These are phyloP conservation scores for Boletus huronensis DNA, from an alignment of 768 basidiomycete species.

Conservation along the genomic window DNA sequence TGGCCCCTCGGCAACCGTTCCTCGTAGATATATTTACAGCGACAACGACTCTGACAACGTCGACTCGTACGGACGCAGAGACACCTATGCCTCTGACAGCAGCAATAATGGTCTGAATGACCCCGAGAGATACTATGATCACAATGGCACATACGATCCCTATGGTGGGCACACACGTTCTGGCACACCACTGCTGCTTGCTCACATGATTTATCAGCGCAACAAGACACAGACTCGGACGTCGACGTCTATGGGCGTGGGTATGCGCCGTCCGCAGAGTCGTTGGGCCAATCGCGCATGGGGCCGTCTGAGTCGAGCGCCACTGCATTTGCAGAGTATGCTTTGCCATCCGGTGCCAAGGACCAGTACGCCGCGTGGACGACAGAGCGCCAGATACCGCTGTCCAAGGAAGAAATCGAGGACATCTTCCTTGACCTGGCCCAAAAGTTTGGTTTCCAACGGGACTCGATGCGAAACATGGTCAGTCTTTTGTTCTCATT, in stretches of 20 bases:
- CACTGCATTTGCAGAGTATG: conserved; percentile 67
- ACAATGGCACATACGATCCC: conserved; percentile 56
- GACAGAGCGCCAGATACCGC: conserved; percentile 86
- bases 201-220: conserved; percentile 40
- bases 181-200: conserved; percentile 8
- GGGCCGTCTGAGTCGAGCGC: conserved; percentile 66
- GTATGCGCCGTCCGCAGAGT: conserved; percentile 70
- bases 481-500: conserved; percentile 39
- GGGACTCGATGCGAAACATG: conserved; percentile 95
- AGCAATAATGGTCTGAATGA: conserved; percentile 53
- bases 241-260: conserved; percentile 68
- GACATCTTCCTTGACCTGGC: conserved; percentile 96
- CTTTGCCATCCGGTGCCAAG: conserved; percentile 49
- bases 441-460: conserved; percentile 98
- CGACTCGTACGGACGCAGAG: conserved; percentile 58
- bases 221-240: conserved; percentile 84
- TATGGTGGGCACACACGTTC: conserved; percentile 45
- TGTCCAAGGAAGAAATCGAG: conserved; percentile 99
- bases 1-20: conserved; percentile 37
- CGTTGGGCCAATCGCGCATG: conserved; percentile 58
- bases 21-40: conserved; percentile 52
- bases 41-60: conserved; percentile 74
- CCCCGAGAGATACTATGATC: conserved; percentile 58
- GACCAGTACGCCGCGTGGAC: conserved; percentile 97
- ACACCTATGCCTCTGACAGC: conserved; percentile 68